A percentile compares a stretch with the other conserved stretches of the same genome.
phyloP scores from a whole-genome alignment of 345 rosid species.

The Dipteronia dyeriana region DNA sequence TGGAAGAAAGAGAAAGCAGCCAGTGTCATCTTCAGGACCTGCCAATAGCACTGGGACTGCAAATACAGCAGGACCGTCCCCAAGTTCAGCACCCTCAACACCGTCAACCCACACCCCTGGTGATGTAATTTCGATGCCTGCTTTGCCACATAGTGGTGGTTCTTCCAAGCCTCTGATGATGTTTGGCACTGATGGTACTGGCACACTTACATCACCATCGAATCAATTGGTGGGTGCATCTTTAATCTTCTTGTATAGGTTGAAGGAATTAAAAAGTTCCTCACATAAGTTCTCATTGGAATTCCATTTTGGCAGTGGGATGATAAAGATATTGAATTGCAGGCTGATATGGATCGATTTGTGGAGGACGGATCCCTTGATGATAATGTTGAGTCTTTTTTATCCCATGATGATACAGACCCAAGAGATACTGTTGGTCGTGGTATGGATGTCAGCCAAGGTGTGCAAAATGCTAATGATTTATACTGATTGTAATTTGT shows the following conservation, averaged over 20 bases:
- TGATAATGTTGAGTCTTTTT: slow-evolving; percentile 94
- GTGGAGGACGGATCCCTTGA: slow-evolving; percentile 97
- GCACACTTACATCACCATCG: slow-evolving; percentile 84
- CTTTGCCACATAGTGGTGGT: slow-evolving; percentile 78
- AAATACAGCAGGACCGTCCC: slow-evolving; percentile 97
- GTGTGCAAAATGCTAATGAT: slow-evolving; percentile 29
- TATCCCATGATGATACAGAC: slow-evolving; percentile 86
- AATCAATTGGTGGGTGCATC: slow-evolving; percentile 79
- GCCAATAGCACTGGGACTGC: slow-evolving; percentile 99
- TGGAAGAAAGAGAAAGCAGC: slow-evolving; percentile 98
- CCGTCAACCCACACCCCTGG: slow-evolving; percentile 97
- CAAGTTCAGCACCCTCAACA: slow-evolving; percentile 98
- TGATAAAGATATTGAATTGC: slow-evolving; percentile 73
- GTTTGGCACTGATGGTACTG: slow-evolving; percentile 77
- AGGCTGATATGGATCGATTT: slow-evolving; percentile 93
- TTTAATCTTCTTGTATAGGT: slow-evolving; percentile 27
- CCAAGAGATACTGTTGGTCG: slow-evolving; percentile 77
- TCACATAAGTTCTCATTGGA: slow-evolving; percentile 45
- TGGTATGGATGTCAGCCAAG: slow-evolving; percentile 85
- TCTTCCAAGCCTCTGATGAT: slow-evolving; percentile 82
- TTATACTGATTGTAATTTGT: background rate
- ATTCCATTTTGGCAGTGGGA: slow-evolving; percentile 69
- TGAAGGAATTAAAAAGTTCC: slow-evolving; percentile 34
- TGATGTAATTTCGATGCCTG: slow-evolving; percentile 89
- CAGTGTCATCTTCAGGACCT: slow-evolving; percentile 97